Percentiles rank a stretch among this genome's conserved stretches.
These are phyloP conservation scores for Pseudoneurospora amorphoporcata DNA, from an alignment of 495 filamentous ascomycete genomes.

Conservation along the genomic window DNA sequence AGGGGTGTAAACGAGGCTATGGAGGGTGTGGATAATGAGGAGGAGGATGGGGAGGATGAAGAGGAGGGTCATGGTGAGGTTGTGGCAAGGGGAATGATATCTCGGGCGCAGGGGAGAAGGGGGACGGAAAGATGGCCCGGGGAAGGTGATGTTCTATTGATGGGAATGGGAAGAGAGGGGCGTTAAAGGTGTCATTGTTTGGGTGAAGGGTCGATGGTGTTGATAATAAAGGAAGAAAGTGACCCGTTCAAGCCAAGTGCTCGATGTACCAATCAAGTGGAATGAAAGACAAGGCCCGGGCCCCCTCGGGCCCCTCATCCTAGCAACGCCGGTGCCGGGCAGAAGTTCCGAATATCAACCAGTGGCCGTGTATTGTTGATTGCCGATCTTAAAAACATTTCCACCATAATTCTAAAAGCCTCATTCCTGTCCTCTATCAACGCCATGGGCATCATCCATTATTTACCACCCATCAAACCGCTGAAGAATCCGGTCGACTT, in stretches of 20 bases:
- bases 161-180: neutral
- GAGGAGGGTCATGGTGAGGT: conserved; percentile 1
- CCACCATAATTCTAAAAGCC: neutral
- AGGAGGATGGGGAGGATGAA: conserved; percentile 9
- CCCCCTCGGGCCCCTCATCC: neutral
- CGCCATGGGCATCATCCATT: conserved; percentile 1
- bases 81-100: neutral
- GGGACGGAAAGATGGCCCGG: neutral
- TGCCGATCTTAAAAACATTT: neutral
- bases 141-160: neutral
- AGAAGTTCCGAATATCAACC: neutral
- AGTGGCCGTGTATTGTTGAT: neutral
- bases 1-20: neutral
- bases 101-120: neutral
- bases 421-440: neutral
- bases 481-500: conserved; percentile 24
- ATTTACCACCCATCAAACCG: conserved; percentile 14
- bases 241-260: neutral
- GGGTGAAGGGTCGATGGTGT: neutral
- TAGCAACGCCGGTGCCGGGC: neutral
- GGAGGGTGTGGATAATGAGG: conserved; percentile 10
- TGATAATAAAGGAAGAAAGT: neutral
- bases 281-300: neutral
- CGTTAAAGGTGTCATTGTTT: neutral
- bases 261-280: neutral